Evolutionary conservation across 164 flowering plant species (phyloP).

Genomic region (Liquidambar formosana): DNA sequence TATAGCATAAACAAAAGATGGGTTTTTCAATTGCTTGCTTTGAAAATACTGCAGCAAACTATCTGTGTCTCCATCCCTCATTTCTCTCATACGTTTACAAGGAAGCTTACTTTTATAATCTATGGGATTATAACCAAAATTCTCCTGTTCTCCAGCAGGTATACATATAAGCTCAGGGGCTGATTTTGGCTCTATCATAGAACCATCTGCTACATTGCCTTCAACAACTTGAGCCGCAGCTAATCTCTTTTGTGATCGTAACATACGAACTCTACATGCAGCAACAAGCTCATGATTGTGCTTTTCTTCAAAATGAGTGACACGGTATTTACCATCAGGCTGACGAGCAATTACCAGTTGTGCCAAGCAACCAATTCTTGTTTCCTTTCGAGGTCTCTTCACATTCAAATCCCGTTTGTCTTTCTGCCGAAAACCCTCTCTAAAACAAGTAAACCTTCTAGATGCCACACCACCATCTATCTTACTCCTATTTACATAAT

Average conservation of each 20-base stretch:
- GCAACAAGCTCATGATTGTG: conserved; percentile 35
- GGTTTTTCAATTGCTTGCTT: conserved; percentile 23
- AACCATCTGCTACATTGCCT: conserved; percentile 13
- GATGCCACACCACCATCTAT: conserved; percentile 32
- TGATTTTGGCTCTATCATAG: neutral
- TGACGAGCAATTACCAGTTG: conserved; percentile 30
- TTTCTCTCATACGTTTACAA: conserved; percentile 7
- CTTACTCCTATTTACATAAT: conserved; percentile 33
- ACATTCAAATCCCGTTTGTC: conserved; percentile 22
- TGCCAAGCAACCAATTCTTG: conserved; percentile 31
- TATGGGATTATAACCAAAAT: conserved; percentile 11
- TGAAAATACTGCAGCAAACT: conserved; percentile 28
- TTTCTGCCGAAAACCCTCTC: conserved; percentile 29
- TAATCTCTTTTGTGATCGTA: conserved; percentile 26
- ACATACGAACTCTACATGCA: conserved; percentile 22
- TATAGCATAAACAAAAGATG: conserved; percentile 24
- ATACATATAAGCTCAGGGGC: neutral
- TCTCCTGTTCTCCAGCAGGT: conserved; percentile 12
- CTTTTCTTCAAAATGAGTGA: conserved; percentile 32
- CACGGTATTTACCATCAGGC: conserved; percentile 27
- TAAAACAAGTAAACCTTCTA: conserved; percentile 28
- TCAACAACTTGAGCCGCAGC: conserved; percentile 17
- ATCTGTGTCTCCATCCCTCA: conserved; percentile 15
- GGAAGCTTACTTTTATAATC: conserved; percentile 18
- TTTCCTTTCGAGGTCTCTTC: conserved; percentile 29